Evolutionary conservation across 1,284 basidiomycete species (phyloP), one percentile per base, ranked within the genome.

Genomic region (Ceratobasidium papillatum): DNA sequence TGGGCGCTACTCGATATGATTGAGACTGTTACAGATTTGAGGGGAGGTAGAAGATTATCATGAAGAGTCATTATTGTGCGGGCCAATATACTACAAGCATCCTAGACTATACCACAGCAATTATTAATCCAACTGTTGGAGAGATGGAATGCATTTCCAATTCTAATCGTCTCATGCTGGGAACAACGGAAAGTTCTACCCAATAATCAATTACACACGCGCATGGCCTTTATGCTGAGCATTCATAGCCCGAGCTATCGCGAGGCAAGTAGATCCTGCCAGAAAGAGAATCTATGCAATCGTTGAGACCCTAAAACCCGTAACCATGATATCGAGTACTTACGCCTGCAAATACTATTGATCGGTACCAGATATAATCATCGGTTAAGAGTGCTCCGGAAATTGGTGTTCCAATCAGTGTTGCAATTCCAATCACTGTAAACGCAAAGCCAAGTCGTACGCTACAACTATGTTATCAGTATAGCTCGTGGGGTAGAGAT

Each of bases 371-470:
- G 0, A 43, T 22, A n/a, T 71, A 54, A 1, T 71, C 36, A 19
- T 68, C 62, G 11, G 58, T 62, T 1, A 71, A 19, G n/a, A 75
- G 49, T 14, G 74, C 74, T 5, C 74, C 74, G 4, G 59, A 36
- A 36, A 71, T 71, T 8, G 74, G 74, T 1, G 43, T 75, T 11
- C 74, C 74, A 17, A 71, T 34, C 3, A 75, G 65, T 2, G 65
- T 52, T 3, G 74, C 52, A 12, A 69, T 30, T 7, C 74, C 74
- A 11, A 75, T 30, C 12, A 75, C 22, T 0, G 43, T 22, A 25
- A 75, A 71, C n/a, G 65, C 74, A 3, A 75, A 43, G 1, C 74
- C 74, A 38, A 75, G 65, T 12, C 74, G 65, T 7, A 63, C 2
- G 3, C 74, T 71, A n/a, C 19, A 7, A 17, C 3, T 34, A 4